Evolutionary conservation across 208 protist genomes (phyloP).

Genomic region (Leishmania aethiopica): DNA sequence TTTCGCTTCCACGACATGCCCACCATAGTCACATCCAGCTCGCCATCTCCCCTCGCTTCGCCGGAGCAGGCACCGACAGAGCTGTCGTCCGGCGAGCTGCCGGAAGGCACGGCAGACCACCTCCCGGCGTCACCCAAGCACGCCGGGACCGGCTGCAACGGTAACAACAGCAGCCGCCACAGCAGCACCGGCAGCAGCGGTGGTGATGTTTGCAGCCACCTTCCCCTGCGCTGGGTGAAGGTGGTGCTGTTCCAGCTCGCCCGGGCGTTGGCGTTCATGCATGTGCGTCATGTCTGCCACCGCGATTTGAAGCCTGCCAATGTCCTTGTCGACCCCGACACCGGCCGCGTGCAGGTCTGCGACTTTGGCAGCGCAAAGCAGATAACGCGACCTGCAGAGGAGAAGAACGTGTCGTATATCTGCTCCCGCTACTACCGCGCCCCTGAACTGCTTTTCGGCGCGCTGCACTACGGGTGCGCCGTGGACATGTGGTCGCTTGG

Average conservation of each 20-base stretch:
- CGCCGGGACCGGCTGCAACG: background rate
- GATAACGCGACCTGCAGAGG: slow-evolving; percentile 46
- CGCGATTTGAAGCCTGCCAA: slow-evolving; percentile 93
- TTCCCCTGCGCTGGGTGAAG: slow-evolving; percentile 71
- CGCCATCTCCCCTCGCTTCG: background rate
- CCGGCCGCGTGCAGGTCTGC: slow-evolving; percentile 77
- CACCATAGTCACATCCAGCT: background rate
- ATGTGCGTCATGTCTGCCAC: slow-evolving; percentile 78
- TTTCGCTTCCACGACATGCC: slow-evolving; percentile 47
- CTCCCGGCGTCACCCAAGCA: slow-evolving; percentile 4
- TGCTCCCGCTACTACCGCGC: slow-evolving; percentile 96
- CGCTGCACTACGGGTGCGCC: slow-evolving; percentile 80
- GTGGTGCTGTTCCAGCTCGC: slow-evolving; percentile 96
- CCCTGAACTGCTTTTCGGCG: slow-evolving; percentile 93
- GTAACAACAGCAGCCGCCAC: slow-evolving; percentile 1
- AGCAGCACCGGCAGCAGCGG: background rate
- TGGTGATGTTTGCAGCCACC: background rate
- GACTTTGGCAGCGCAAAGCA: slow-evolving; percentile 92
- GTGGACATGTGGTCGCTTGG: slow-evolving; percentile 95
- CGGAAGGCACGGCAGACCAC: background rate
- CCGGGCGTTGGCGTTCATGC: slow-evolving; percentile 94
- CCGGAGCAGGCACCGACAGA: background rate
- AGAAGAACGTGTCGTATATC: slow-evolving; percentile 91
- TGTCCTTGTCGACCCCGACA: slow-evolving; percentile 77
- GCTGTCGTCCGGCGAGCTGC: background rate